Conservation (phyloP, 176 grass and related monocot genomes). For the Urochloa ruziziensis region DNA sequence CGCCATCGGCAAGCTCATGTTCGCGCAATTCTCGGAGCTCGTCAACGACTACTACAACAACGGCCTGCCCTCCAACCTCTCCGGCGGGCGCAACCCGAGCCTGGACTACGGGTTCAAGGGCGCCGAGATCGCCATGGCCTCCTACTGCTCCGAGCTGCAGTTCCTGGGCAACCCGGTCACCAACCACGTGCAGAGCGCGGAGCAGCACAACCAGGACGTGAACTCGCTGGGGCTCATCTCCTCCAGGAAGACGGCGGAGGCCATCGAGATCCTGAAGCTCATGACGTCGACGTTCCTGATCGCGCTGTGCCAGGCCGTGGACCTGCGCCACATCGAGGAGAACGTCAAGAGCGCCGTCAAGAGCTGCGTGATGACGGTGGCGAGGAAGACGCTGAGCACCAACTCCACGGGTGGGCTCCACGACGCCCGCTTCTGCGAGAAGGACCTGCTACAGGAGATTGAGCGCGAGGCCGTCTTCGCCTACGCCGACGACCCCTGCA, state of each 20-base stretch:
- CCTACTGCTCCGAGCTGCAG: conserved; percentile 84
- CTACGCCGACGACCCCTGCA: conserved; percentile 73
- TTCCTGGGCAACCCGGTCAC: conserved; percentile 84
- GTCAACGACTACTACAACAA: conserved; percentile 92
- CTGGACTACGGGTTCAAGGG: conserved; percentile 88
- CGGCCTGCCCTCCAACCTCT: conserved; percentile 70
- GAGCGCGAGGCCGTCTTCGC: conserved; percentile 59
- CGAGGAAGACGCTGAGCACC: conserved; percentile 46
- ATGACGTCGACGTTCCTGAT: conserved; percentile 68
- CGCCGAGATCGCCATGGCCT: conserved; percentile 80
- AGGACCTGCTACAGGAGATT: conserved; percentile 56
- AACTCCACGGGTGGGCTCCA: conserved; percentile 46
- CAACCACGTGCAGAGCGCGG: conserved; percentile 83
- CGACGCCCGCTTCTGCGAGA: conserved; percentile 50
- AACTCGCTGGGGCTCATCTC: conserved; percentile 75
- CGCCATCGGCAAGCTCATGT: conserved; percentile 81
- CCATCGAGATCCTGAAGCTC: conserved; percentile 72
- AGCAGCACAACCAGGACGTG: conserved; percentile 85
- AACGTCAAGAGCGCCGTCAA: conserved; percentile 54
- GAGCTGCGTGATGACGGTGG: conserved; percentile 38
- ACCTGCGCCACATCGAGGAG: conserved; percentile 68
- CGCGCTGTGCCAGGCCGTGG: conserved; percentile 57
- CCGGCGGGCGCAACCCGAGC: conserved; percentile 71
- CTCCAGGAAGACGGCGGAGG: conserved; percentile 63
- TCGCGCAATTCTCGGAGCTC: conserved; percentile 82